Base-by-base conservation (phyloP, 768 basidiomycete species). In the Suillus paluster region DNA sequence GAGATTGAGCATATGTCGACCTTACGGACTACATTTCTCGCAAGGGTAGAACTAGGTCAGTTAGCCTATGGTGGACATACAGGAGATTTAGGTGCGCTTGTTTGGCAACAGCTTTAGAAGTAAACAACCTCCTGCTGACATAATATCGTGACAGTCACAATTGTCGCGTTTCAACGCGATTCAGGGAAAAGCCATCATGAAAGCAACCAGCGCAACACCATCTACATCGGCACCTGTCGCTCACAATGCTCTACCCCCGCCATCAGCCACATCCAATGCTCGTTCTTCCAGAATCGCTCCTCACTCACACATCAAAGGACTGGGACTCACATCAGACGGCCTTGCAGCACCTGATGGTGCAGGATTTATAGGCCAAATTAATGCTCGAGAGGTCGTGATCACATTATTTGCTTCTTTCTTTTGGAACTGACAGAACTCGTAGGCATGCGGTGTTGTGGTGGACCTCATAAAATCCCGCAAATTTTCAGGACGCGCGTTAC, bases 251-350 rank as follows among this genome's bases (percentile, higher is more conserved):
- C 81, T 90, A 3, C 84, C 90, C 0, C 89, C 89, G 0, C 90
- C 90, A 0, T 81, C 89, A 5, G 80, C 83, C 2, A 74, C 85
- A 0, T 82, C 87, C 14, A 83, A 86, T 1, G 82, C 83, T 14
- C 84, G 90, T 25, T 86, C 91, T 0, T 91, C 91, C 34, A 86
- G 92, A 41, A 92, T 95, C 49, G 92, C 93, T 1, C 88, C 94
- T 3, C 96, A 98, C 72, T 97, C 95, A 5, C 96, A 98, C 75
- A 98, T 98, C 75, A 97, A 95, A 79, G 96, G 95, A 8, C 89
- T 99, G 33, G 97, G 97, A 4, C 80, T 99, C 58, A 90, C 84
- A 45, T 75, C 90, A 57, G 95, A 98, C 63, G 97, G 96, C 1
- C 82, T 82, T 60, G 97, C 95, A 1, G 79, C 81, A 36, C 71